phyloP scores from a whole-genome alignment of 2,329 filamentous ascomycete genomes.

The Fusarium algeriense region DNA sequence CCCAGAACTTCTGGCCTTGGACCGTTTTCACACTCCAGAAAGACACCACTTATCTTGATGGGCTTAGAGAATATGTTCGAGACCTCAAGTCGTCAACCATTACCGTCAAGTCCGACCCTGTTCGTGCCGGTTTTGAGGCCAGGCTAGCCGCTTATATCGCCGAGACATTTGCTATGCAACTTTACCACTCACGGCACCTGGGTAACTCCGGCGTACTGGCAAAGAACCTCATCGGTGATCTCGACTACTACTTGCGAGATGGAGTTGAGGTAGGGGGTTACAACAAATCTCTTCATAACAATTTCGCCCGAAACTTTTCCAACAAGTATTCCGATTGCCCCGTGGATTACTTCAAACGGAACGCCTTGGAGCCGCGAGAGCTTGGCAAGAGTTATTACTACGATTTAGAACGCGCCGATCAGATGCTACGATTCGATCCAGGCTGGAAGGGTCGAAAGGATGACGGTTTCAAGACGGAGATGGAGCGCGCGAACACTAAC shows the following conservation, averaged over 20 bases:
- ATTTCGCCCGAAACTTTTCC: slow-evolving; percentile 87
- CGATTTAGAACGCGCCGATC: slow-evolving; percentile 78
- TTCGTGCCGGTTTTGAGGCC: slow-evolving; percentile 71
- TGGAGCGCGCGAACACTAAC: slow-evolving; percentile 89
- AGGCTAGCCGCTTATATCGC: slow-evolving; percentile 84
- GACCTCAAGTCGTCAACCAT: slow-evolving; percentile 65
- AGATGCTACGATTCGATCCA: slow-evolving; percentile 80
- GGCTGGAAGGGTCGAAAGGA: slow-evolving; percentile 78
- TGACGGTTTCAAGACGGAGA: slow-evolving; percentile 83
- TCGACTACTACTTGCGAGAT: slow-evolving; percentile 84
- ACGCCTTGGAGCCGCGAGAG: slow-evolving; percentile 71
- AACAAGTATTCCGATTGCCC: slow-evolving; percentile 79
- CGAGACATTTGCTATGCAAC: slow-evolving; percentile 89
- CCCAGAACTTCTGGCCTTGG: slow-evolving; percentile 97
- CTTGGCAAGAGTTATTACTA: slow-evolving; percentile 88
- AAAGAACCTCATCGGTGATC: slow-evolving; percentile 76
- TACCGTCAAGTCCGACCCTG: slow-evolving; percentile 66
- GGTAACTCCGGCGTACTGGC: slow-evolving; percentile 75
- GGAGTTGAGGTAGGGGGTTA: slow-evolving; percentile 85
- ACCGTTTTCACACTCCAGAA: slow-evolving; percentile 84
- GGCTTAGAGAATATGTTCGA: slow-evolving; percentile 77
- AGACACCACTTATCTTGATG: slow-evolving; percentile 78
- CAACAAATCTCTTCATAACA: slow-evolving; percentile 87
- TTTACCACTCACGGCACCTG: slow-evolving; percentile 86
- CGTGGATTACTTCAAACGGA: slow-evolving; percentile 84